Percentiles rank a stretch among this genome's conserved stretches.
phyloP scores from a whole-genome alignment of 176 grass and related monocot species.

The Guadua angustifolia region DNA sequence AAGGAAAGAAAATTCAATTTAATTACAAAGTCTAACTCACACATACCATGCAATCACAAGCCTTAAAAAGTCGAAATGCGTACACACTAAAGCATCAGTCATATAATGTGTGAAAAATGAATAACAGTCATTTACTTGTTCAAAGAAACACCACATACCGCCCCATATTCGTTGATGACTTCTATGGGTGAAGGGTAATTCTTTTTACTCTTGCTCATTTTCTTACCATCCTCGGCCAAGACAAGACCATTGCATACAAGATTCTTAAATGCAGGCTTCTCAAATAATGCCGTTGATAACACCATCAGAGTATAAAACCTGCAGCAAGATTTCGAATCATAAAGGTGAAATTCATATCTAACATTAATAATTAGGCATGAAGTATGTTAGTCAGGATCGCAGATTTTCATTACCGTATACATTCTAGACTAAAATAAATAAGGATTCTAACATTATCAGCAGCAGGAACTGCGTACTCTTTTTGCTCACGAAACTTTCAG shows the following conservation, averaged over 20 bases:
- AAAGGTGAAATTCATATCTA: conserved; percentile 11
- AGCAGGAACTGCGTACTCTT: not conserved
- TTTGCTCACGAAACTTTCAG: not conserved
- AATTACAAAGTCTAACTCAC: not conserved
- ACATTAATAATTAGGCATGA: conserved; percentile 23
- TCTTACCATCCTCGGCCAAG: conserved; percentile 97
- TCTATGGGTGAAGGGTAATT: conserved; percentile 86
- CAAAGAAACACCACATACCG: conserved; percentile 65
- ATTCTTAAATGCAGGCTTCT: conserved; percentile 98
- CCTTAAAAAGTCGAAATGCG: conserved; percentile 17
- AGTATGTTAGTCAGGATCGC: not conserved
- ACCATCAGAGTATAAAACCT: conserved; percentile 99
- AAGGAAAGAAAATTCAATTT: conserved; percentile 34
- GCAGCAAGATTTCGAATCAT: conserved; percentile 34
- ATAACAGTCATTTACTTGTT: conserved; percentile 17
- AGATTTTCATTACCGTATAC: conserved; percentile 23
- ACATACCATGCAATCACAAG: conserved; percentile 17
- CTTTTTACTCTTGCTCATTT: conserved; percentile 99
- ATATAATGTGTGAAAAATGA: conserved; percentile 14
- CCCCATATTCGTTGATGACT: conserved; percentile 87
- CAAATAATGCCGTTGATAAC: conserved; percentile 93
- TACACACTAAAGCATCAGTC: conserved; percentile 1
- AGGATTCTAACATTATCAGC: conserved; percentile 6
- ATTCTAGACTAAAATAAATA: conserved; percentile 11
- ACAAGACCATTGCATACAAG: conserved; percentile 98